A percentile compares a stretch with the other conserved stretches of the same genome.
phyloP scores from a whole-genome alignment of 805 yeast genomes.

The Nakazawaea molendinolei region DNA sequence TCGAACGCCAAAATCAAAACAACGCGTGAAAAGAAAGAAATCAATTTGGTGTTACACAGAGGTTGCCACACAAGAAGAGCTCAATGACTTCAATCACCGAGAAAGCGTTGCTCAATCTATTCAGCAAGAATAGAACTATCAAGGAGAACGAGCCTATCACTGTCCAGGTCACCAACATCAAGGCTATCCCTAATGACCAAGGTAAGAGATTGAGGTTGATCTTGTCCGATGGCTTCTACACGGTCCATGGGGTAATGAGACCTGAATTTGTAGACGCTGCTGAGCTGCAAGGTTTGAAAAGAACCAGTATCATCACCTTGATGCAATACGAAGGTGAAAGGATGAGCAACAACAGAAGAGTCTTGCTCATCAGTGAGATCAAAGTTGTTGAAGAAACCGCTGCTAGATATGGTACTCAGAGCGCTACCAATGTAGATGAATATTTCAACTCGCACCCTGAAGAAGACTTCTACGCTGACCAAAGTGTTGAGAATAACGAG shows the following conservation, averaged over 20 bases:
- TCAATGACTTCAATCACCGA: conserved; percentile 8
- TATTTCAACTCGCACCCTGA: conserved; percentile 55
- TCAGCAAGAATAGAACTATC: conserved; percentile 16
- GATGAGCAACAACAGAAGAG: conserved; percentile 41
- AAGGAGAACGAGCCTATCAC: conserved; percentile 22
- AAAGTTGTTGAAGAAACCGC: conserved; percentile 34
- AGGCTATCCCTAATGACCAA: conserved; percentile 30
- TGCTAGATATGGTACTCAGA: conserved; percentile 29
- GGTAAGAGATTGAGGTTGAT: conserved; percentile 38
- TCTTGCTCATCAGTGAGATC: conserved; percentile 39
- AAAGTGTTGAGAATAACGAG: conserved; percentile 9
- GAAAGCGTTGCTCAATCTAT: conserved; percentile 12
- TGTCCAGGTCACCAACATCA: conserved; percentile 29
- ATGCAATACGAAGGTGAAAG: conserved; percentile 33
- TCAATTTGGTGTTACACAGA: no score
- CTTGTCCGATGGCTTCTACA: conserved; percentile 45
- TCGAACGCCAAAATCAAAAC: conserved; percentile 7
- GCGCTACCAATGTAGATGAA: conserved; percentile 41
- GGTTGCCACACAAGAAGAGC: no score
- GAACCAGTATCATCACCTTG: conserved; percentile 34
- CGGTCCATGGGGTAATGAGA: conserved; percentile 47
- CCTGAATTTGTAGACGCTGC: conserved; percentile 37
- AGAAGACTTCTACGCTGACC: conserved; percentile 28
- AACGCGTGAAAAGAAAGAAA: conserved; percentile 8
- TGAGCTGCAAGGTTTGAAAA: conserved; percentile 39